These are phyloP conservation scores for Voacanga thouarsii DNA, from an alignment of 257 asterid genomes.

Conservation along the genomic window DNA sequence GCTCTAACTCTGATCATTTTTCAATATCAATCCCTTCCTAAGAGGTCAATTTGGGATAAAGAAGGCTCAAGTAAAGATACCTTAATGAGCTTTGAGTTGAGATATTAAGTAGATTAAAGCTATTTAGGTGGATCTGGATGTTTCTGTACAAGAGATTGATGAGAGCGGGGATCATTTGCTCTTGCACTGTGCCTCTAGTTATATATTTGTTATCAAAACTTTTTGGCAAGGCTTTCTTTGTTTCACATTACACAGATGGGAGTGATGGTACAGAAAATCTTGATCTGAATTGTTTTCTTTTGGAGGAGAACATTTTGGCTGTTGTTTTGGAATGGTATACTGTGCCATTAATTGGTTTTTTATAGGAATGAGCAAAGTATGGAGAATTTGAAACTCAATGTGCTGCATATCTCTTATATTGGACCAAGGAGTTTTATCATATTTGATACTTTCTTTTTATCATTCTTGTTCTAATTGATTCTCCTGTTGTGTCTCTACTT, in stretches of 20 bases:
- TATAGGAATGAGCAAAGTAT: neutral
- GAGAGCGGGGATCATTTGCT: neutral
- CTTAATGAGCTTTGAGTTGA: neutral
- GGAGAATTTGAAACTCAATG: neutral
- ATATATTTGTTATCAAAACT: neutral
- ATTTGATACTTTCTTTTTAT: neutral
- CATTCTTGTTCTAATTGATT: neutral
- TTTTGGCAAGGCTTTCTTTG: neutral
- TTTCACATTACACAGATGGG: neutral
- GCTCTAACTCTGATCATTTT: neutral
- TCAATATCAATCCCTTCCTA: neutral
- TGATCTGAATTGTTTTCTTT: neutral
- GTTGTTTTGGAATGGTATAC: neutral
- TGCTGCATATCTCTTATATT: neutral
- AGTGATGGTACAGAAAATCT: neutral
- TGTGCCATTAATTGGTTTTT: neutral
- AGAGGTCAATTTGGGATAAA: neutral
- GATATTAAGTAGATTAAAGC: neutral
- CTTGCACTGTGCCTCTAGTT: neutral
- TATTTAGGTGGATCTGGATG: neutral
- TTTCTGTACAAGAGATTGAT: neutral
- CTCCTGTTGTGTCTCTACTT: neutral
- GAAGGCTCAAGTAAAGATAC: neutral
- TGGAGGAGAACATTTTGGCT: neutral
- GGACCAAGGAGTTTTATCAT: neutral